Percentiles rank a stretch among this genome's conserved stretches.
phyloP scores from a whole-genome alignment of 257 asterid genomes.

The Datura wrightii region DNA sequence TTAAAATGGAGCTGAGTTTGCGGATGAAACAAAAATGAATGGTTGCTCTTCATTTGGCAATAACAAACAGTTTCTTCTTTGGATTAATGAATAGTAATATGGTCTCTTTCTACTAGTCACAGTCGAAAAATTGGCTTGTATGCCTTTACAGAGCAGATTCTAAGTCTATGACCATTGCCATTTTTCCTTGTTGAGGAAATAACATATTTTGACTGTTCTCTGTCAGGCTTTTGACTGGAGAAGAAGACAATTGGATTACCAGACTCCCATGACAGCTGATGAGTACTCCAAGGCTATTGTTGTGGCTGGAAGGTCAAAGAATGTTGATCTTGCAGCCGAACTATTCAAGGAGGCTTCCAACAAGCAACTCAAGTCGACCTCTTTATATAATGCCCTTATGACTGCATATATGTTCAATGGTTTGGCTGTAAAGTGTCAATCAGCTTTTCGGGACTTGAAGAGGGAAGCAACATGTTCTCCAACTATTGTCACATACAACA shows the following conservation, averaged over 20 bases:
- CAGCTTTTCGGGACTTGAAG: conserved; percentile 66
- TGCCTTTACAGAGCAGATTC: neutral
- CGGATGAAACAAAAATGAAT: neutral
- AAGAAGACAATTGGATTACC: conserved; percentile 60
- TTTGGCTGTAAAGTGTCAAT: conserved; percentile 54
- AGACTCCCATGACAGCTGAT: conserved; percentile 65
- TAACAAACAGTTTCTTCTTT: neutral
- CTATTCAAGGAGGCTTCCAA: conserved; percentile 70
- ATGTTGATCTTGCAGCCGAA: conserved; percentile 66
- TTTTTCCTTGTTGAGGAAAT: neutral
- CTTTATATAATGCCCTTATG: conserved; percentile 79
- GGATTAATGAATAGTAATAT: neutral
- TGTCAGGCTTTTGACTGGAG: conserved; percentile 86
- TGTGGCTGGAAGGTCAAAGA: conserved; percentile 62
- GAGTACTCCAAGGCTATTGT: conserved; percentile 79
- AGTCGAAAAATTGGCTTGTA: neutral
- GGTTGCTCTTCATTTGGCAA: neutral
- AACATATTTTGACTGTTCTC: conserved; percentile 30
- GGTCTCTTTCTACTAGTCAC: neutral
- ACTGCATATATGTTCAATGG: conserved; percentile 61
- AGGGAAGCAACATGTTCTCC: conserved; percentile 60
- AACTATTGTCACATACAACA: conserved; percentile 74
- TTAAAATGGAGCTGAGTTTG: conserved; percentile 22
- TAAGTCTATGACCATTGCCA: conserved; percentile 1
- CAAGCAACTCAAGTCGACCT: conserved; percentile 54